Percentiles rank a stretch among this genome's conserved stretches.
Conservation (phyloP, 345 rosid species). For the Populus davidiana region DNA sequence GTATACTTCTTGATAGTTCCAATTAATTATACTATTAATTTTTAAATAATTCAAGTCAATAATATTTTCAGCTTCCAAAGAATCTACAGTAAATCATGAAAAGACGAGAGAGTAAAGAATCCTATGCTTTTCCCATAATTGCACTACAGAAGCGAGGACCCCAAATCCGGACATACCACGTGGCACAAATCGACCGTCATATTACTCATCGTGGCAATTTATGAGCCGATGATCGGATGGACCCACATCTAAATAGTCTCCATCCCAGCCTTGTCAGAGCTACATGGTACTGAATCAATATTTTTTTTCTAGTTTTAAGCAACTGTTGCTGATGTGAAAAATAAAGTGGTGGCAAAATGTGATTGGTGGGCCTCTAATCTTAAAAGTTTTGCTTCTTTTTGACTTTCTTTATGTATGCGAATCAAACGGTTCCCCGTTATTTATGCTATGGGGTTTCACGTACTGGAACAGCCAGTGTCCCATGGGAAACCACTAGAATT, state of each 20-base stretch:
- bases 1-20: too few species aligned
- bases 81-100: neutral
- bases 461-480: neutral
- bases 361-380: neutral
- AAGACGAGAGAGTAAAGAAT: neutral
- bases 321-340: neutral
- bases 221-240: neutral
- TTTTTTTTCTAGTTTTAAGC: neutral
- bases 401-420: neutral
- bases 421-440: neutral
- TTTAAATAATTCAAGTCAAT: neutral
- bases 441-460: neutral
- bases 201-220: neutral
- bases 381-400: neutral
- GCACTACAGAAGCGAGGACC: neutral
- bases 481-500: neutral
- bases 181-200: conserved; percentile 7
- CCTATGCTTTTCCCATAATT: conserved; percentile 1
- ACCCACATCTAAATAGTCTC: neutral
- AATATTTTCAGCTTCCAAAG: neutral
- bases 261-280: neutral
- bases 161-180: neutral
- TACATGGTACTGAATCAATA: neutral
- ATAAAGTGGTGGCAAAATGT: neutral
- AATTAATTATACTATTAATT: too few species aligned